Evolutionary conservation across 2,329 filamentous ascomycete species (phyloP).

Genomic region (Xylaria sp.): DNA sequence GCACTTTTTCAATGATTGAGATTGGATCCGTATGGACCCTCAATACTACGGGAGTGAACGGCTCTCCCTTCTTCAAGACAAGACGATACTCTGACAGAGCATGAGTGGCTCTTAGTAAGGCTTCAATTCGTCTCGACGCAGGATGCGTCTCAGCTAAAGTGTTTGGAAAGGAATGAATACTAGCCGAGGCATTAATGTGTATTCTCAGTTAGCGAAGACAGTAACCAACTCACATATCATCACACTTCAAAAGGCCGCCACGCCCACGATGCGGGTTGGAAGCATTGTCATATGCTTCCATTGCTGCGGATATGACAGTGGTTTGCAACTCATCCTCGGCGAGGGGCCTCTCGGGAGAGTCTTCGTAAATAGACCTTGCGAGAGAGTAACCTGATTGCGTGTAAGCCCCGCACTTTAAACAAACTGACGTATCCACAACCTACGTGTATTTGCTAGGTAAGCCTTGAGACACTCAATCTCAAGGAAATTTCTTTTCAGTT

Average conservation of each 20-base stretch:
- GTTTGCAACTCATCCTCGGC: slow-evolving; percentile 64
- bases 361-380: slow-evolving; percentile 70
- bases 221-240: slow-evolving; percentile 70
- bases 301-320: slow-evolving; percentile 70
- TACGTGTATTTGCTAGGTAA: slow-evolving; percentile 70
- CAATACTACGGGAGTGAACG: slow-evolving; percentile 81
- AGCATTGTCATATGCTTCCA: slow-evolving; percentile 82
- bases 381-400: slow-evolving; percentile 66
- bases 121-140: slow-evolving; percentile 66
- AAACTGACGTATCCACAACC: slow-evolving; percentile 46
- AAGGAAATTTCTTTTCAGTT: slow-evolving; percentile 68
- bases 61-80: slow-evolving; percentile 81
- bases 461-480: slow-evolving; percentile 78
- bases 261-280: slow-evolving; percentile 82
- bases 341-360: slow-evolving; percentile 61
- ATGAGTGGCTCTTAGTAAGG: slow-evolving; percentile 78
- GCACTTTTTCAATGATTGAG: slow-evolving; percentile 75
- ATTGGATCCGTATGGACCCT: slow-evolving; percentile 82
- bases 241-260: slow-evolving; percentile 80
- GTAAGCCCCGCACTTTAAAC: slow-evolving; percentile 37
- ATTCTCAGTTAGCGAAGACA: neutral
- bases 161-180: slow-evolving; percentile 71
- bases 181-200: slow-evolving; percentile 47
- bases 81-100: slow-evolving; percentile 80
- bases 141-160: slow-evolving; percentile 64